Evolutionary conservation across 2,329 filamentous ascomycete genomes (phyloP).

Genomic region (Parasarocladium wereldwijsianum): DNA sequence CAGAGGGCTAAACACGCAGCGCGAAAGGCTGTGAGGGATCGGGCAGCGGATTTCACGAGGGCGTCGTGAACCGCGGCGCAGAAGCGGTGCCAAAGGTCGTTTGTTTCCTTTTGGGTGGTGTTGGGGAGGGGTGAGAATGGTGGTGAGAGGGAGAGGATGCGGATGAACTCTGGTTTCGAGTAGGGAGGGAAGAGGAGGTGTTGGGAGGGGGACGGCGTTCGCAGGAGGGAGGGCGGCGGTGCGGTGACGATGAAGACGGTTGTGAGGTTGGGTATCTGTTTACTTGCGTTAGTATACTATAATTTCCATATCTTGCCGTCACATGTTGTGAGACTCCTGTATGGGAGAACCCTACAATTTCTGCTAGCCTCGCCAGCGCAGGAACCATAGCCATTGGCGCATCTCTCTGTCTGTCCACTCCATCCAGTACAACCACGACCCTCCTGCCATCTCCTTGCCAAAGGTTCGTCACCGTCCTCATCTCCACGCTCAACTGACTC

Average conservation of each 20-base stretch:
- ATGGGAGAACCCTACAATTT: constrained; percentile 45
- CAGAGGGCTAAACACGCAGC: constrained; percentile 62
- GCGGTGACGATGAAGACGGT: constrained; percentile 64
- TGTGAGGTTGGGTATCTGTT: constrained; percentile 63
- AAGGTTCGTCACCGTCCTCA: constrained; percentile 48
- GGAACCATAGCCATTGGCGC: constrained; percentile 64
- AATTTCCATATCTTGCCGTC: background rate
- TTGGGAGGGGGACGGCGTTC: constrained; percentile 48
- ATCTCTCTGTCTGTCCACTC: constrained; percentile 72
- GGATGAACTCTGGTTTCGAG: constrained; percentile 61
- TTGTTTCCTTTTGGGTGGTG: constrained; percentile 38
- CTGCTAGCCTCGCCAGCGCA: constrained; percentile 66
- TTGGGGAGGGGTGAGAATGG: constrained; percentile 26
- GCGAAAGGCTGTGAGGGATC: constrained; percentile 61
- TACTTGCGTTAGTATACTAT: constrained; percentile 1
- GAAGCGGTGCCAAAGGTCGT: constrained; percentile 68
- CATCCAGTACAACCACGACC: constrained; percentile 78
- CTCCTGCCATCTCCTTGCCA: constrained; percentile 27
- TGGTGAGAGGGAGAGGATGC: constrained; percentile 51
- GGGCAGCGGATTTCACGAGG: constrained; percentile 63
- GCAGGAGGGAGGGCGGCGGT: constrained; percentile 54
- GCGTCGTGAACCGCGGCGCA: constrained; percentile 77
- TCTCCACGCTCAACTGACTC: constrained; percentile 58
- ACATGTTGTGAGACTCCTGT: constrained; percentile 5
- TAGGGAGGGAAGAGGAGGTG: constrained; percentile 79